Conservation (phyloP, 140 eudicot genomes). For the Ambrosia hybrid region DNA sequence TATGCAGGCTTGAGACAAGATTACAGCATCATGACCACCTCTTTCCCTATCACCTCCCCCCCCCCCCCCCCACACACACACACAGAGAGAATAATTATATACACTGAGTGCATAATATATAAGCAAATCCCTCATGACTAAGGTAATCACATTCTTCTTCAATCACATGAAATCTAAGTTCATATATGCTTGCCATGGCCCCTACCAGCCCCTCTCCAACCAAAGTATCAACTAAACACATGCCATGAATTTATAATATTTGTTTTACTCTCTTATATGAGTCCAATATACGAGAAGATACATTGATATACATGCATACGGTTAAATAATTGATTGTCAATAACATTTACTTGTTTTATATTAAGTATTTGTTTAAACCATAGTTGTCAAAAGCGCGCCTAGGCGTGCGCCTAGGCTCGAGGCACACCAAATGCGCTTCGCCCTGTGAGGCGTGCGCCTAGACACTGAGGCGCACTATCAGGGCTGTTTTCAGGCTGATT, state of each 20-base stretch:
- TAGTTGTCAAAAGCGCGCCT: too few species aligned
- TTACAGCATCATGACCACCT: constrained; percentile 22
- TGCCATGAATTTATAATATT: constrained; percentile 3
- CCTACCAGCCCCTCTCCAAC: background rate
- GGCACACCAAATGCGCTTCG: too few species aligned
- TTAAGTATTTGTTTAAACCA: too few species aligned
- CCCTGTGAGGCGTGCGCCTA: too few species aligned
- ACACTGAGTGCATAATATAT: constrained; percentile 14
- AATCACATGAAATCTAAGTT: constrained; percentile 14
- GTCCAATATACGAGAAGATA: background rate
- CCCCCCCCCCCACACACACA: constrained; percentile 7
- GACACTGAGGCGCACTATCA: too few species aligned
- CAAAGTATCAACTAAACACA: constrained; percentile 25
- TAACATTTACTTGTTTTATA: too few species aligned
- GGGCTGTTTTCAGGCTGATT: too few species aligned
- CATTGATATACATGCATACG: too few species aligned
- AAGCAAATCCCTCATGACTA: constrained; percentile 29
- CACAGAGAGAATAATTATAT: background rate
- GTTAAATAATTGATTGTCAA: too few species aligned
- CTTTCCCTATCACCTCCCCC: background rate
- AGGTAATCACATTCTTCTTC: constrained; percentile 30
- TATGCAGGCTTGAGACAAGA: constrained; percentile 40
- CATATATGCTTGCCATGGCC: constrained; percentile 11
- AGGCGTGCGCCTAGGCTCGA: too few species aligned
- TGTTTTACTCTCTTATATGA: constrained; percentile 6